Evolutionary conservation across 75 land plant species (phyloP).

Genomic region (Pinus taeda): DNA sequence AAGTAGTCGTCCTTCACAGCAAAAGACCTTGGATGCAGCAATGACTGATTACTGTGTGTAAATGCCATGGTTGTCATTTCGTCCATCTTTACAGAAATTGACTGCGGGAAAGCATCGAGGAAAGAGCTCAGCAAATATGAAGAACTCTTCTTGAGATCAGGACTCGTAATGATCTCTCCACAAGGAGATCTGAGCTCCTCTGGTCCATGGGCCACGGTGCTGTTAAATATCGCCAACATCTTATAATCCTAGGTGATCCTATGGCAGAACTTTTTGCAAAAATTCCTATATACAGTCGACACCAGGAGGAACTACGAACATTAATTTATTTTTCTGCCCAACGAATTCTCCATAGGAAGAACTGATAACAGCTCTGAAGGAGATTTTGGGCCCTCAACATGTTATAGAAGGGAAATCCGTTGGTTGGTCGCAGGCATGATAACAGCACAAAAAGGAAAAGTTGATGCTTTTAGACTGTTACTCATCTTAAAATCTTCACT

Average conservation of each 20-base stretch:
- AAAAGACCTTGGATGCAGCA: constrained; percentile 40
- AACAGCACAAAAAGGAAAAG: too few species aligned
- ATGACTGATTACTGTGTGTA: constrained; percentile 25
- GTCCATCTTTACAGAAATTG: constrained; percentile 22
- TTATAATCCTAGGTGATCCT: background rate
- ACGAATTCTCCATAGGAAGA: too few species aligned
- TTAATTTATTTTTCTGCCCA: too few species aligned
- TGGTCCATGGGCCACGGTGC: constrained; percentile 37
- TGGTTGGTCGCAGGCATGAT: too few species aligned
- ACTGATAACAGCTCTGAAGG: too few species aligned
- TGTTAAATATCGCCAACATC: constrained; percentile 61
- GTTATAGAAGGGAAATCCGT: too few species aligned
- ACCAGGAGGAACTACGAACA: too few species aligned
- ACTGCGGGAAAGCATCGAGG: constrained; percentile 8
- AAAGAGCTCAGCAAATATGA: constrained; percentile 18
- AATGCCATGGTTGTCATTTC: constrained; percentile 26
- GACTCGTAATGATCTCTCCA: constrained; percentile 6
- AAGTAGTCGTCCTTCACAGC: constrained; percentile 57
- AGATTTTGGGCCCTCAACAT: too few species aligned
- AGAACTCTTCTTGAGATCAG: constrained; percentile 8
- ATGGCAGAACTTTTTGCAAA: too few species aligned
- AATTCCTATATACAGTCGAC: too few species aligned
- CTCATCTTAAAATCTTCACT: too few species aligned
- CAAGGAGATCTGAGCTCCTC: constrained; percentile 41
- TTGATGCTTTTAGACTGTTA: too few species aligned